A percentile compares a stretch with the other conserved stretches of the same genome.
Conservation (phyloP, 352 stramenopile species). For the Phytophthora nicotianae region DNA sequence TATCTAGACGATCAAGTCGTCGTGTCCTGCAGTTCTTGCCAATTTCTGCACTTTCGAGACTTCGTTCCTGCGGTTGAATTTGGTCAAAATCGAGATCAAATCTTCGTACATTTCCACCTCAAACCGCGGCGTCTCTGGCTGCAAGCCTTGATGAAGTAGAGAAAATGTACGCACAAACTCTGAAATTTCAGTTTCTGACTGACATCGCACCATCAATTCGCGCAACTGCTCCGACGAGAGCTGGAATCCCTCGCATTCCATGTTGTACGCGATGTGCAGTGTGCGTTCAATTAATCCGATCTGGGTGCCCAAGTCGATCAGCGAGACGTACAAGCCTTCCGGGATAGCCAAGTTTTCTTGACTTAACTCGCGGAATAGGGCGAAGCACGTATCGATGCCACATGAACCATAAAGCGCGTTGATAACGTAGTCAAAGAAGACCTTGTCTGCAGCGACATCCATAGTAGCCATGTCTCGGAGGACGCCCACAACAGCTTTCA, state of each 20-base stretch:
- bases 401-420: constrained; percentile 57
- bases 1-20: constrained; percentile 30
- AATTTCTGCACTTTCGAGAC: constrained; percentile 50
- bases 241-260: constrained; percentile 79
- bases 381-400: constrained; percentile 80
- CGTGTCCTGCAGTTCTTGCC: constrained; percentile 33
- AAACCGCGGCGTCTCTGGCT: constrained; percentile 48
- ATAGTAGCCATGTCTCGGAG: constrained; percentile 53
- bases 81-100: constrained; percentile 46
- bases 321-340: constrained; percentile 59
- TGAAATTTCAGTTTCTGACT: constrained; percentile 49
- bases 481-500: constrained; percentile 49
- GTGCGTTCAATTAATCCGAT: constrained; percentile 70
- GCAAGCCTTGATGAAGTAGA: constrained; percentile 63
- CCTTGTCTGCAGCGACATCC: constrained; percentile 43
- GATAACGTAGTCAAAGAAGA: constrained; percentile 72
- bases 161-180: constrained; percentile 69
- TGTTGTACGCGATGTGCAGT: constrained; percentile 80
- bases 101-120: constrained; percentile 62
- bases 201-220: constrained; percentile 50
- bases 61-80: constrained; percentile 54
- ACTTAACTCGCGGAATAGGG: constrained; percentile 61
- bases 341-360: constrained; percentile 49
- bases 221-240: constrained; percentile 58
- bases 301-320: constrained; percentile 63